These are phyloP conservation scores for Echria macrotheca DNA, from an alignment of 495 filamentous ascomycete species.

Conservation along the genomic window DNA sequence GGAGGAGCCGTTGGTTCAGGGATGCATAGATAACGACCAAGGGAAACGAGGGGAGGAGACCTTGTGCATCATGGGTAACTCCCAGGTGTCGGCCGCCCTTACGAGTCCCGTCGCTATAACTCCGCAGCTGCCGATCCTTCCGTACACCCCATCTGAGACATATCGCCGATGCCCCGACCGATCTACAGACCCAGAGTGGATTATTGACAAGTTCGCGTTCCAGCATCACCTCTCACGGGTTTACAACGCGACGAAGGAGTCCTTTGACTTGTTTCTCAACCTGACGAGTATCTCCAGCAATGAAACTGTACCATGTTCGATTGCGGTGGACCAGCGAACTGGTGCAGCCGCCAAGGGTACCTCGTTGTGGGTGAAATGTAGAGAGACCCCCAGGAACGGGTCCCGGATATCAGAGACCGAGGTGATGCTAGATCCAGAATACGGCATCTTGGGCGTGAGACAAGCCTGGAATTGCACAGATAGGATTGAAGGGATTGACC, in stretches of 20 bases:
- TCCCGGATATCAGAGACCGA: neutral
- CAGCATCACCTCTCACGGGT: neutral
- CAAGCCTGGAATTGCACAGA: conserved; percentile 22
- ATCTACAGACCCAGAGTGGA: conserved; percentile 18
- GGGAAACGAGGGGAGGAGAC: conserved; percentile 16
- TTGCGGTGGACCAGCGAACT: conserved; percentile 8
- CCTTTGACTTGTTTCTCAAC: conserved; percentile 12
- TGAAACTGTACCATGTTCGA: conserved; percentile 7
- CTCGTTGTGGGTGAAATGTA: conserved; percentile 14
- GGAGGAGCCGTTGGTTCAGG: conserved; percentile 18
- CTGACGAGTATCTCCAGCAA: conserved; percentile 16
- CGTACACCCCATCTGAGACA: conserved; percentile 13
- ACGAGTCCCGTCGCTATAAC: conserved; percentile 15
- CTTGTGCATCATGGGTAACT: conserved; percentile 21
- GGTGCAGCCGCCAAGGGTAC: conserved; percentile 1
- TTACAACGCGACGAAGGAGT: neutral
- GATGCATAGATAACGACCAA: conserved; percentile 16
- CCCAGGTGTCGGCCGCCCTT: conserved; percentile 17
- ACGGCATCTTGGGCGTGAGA: conserved; percentile 17
- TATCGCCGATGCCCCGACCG: conserved; percentile 15
- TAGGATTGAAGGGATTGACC: conserved; percentile 12
- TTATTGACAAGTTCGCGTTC: conserved; percentile 14
- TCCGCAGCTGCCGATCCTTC: conserved; percentile 19
- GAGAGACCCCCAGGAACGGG: neutral
- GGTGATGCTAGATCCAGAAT: conserved; percentile 12